Evolutionary conservation across 331 rosid species (phyloP).

Genomic region (Prunus yedoensis): DNA sequence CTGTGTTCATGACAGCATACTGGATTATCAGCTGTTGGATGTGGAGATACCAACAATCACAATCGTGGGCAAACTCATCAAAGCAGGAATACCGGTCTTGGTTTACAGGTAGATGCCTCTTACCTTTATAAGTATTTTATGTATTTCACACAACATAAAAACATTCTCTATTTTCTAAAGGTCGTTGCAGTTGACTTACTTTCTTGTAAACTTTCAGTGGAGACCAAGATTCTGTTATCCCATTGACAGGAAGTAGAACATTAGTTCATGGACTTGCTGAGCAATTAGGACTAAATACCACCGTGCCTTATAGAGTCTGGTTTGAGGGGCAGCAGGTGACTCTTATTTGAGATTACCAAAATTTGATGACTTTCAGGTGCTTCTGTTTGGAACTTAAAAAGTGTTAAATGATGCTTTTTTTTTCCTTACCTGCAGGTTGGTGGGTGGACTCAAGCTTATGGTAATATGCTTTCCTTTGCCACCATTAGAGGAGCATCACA

Average conservation of each 20-base stretch:
- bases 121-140: neutral
- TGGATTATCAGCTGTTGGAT: conserved; percentile 70
- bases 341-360: neutral
- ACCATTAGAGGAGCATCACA: conserved; percentile 95
- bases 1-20: conserved; percentile 44
- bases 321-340: conserved; percentile 81
- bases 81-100: conserved; percentile 76
- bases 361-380: neutral
- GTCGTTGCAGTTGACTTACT: conserved; percentile 1
- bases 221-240: conserved; percentile 96
- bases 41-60: conserved; percentile 82
- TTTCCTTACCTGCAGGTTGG: conserved; percentile 58
- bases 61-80: conserved; percentile 56
- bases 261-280: conserved; percentile 63
- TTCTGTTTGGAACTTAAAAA: neutral
- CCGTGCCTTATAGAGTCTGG: conserved; percentile 86
- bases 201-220: conserved; percentile 57
- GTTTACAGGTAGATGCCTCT: conserved; percentile 66
- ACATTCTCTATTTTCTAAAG: neutral
- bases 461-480: conserved; percentile 76
- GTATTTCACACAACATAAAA: neutral
- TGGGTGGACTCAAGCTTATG: conserved; percentile 97
- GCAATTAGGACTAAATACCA: conserved; percentile 60
- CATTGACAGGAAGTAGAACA: conserved; percentile 83
- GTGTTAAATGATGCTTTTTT: neutral